Evolutionary conservation across 2,329 filamentous ascomycete genomes (phyloP).

Genomic region (Verticillium zaregamsianum): DNA sequence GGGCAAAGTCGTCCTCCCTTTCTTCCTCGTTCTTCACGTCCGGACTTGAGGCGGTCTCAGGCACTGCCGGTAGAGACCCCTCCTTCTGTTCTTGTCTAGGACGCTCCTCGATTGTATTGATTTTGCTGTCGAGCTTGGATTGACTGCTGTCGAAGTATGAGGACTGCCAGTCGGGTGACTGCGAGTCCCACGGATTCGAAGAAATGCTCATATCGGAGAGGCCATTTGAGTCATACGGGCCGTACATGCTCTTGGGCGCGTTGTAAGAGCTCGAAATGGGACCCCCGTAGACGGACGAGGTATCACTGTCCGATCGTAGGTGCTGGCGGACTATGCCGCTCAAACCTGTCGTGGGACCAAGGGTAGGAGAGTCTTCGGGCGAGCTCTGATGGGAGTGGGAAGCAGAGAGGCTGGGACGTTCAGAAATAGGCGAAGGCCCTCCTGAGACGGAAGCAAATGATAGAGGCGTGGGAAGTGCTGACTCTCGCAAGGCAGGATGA

Average conservation of each 20-base stretch:
- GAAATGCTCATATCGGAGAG: conserved; percentile 27
- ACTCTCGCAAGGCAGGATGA: conserved; percentile 50
- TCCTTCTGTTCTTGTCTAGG: background rate
- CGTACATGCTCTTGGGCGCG: conserved; percentile 24
- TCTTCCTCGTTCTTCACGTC: conserved; percentile 54
- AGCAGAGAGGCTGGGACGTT: conserved; percentile 13
- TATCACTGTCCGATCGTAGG: conserved; percentile 73
- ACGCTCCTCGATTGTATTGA: background rate
- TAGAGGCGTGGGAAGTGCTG: conserved; percentile 39
- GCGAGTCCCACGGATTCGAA: conserved; percentile 40
- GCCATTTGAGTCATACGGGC: conserved; percentile 22
- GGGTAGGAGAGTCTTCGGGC: conserved; percentile 69
- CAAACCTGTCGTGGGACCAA: conserved; percentile 67
- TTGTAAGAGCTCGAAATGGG: conserved; percentile 33
- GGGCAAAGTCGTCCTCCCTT: conserved; percentile 67
- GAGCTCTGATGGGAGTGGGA: conserved; percentile 16
- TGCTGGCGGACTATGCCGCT: conserved; percentile 83
- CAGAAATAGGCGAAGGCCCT: conserved; percentile 22
- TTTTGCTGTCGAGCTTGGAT: conserved; percentile 3
- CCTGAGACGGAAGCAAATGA: conserved; percentile 24
- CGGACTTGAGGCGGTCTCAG: background rate
- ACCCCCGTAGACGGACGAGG: conserved; percentile 71
- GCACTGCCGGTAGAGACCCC: background rate
- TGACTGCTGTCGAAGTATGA: conserved; percentile 8
- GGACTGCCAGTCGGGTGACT: conserved; percentile 8